These are phyloP conservation scores for Tuber borchii DNA, from an alignment of 495 filamentous ascomycete species.

Conservation along the genomic window DNA sequence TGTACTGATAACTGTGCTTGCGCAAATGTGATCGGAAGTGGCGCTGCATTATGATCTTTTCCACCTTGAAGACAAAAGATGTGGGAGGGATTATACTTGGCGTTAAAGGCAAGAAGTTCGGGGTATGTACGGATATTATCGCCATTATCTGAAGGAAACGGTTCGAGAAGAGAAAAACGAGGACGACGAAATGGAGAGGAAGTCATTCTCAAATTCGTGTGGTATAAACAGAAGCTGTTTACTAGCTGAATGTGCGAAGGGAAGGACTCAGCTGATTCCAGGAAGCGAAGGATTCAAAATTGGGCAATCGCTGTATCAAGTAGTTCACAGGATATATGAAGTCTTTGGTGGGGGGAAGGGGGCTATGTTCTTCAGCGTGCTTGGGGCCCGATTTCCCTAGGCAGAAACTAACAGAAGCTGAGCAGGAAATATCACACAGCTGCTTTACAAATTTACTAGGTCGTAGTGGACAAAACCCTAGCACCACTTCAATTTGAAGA, in stretches of 20 bases:
- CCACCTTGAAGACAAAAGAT: conserved; percentile 31
- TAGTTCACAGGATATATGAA: neutral
- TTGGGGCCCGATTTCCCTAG: neutral
- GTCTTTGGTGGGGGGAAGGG: neutral
- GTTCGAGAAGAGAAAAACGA: conserved; percentile 23
- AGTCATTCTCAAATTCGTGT: neutral
- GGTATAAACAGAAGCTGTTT: neutral
- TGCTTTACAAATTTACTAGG: neutral
- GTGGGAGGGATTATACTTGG: conserved; percentile 18
- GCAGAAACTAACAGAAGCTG: neutral
- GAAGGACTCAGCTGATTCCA: neutral
- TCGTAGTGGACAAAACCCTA: neutral
- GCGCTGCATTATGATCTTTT: conserved; percentile 12
- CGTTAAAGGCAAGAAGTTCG: conserved; percentile 29
- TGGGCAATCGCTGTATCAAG: neutral
- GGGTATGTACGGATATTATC: conserved; percentile 31
- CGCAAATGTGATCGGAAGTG: conserved; percentile 26
- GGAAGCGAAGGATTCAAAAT: neutral
- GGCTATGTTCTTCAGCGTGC: neutral
- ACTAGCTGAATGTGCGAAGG: neutral
- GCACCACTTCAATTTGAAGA: neutral
- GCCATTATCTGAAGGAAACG: conserved; percentile 3
- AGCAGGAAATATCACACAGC: neutral
- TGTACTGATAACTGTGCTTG: conserved; percentile 24
- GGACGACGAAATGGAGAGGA: conserved; percentile 23